Evolutionary conservation across 73 alveolate species (phyloP), one percentile per base, ranked within the genome.

Genomic region (Tetrahymena elliotti): DNA sequence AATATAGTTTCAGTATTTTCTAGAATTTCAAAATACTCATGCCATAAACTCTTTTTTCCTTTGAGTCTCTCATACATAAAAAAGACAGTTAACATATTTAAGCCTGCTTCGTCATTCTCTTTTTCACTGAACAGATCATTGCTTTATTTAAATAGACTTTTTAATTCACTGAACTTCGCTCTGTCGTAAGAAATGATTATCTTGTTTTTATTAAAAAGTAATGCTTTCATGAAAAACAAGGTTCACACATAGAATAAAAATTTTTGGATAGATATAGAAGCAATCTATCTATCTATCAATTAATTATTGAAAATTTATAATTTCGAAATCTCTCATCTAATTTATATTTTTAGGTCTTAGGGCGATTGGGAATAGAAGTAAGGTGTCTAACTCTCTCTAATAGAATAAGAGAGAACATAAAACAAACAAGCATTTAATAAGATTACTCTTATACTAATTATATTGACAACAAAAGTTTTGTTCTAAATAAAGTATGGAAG

Each of bases 21-120:
- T 20, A 95, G 93, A 53, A 95, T 94, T 10, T 35, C 96, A 68
- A 97, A 97, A 83, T 97, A 97, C 5, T 97, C 97, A 92, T 88
- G 53, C 98, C 98, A 97, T 15, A 95, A 94, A 38, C 96, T 83
- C 84, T 95, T 93, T 93, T 97, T 97, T 0, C 97, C 97, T 93
- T 95, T 95, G 20, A 95, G 35, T 22, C 94, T 33, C 83, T 97
- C 97, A 38, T 53, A 95, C 88, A 94, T 41, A 24, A 95, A 47
- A 93, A 97, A 97, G 39, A 95, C 93, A 16, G 93, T 84, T 83
- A 97, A 93, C 33, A 83, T 53, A 22, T 94, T 52, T 37, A 95
- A 68, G 33, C 96, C 97, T 10, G 94, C 97, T 92, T 97, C 97
- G 11, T 68, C 88, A 68, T 68, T 68, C 35, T 93, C 92, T 24